Evolutionary conservation across 345 rosid genomes (phyloP).

Genomic region (Eucalyptus coolabah): DNA sequence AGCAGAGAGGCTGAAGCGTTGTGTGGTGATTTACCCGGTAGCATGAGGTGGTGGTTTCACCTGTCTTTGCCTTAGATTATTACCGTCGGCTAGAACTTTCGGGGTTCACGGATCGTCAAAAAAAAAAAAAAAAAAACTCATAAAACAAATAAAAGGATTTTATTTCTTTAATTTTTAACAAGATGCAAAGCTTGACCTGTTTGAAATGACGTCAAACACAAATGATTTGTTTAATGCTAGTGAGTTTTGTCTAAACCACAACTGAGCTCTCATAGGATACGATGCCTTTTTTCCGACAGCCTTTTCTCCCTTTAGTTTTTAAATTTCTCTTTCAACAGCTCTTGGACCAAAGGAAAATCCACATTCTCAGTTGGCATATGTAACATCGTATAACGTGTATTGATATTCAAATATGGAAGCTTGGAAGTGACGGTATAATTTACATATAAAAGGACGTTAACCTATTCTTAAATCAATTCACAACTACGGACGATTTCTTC

Average conservation of each 20-base stretch:
- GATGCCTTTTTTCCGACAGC: background rate
- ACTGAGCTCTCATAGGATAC: background rate
- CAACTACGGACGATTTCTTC: background rate
- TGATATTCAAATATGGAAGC: background rate
- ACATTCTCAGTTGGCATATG: background rate
- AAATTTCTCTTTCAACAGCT: background rate
- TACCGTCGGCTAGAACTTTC: no score
- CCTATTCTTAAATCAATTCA: background rate
- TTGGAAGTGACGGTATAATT: background rate
- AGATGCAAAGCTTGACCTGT: background rate
- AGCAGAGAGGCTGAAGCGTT: no score
- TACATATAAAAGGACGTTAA: background rate
- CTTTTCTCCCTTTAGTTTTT: background rate
- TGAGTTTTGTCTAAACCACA: background rate
- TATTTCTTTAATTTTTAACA: no score
- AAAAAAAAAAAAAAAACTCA: no score
- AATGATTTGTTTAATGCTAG: background rate
- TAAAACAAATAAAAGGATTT: no score
- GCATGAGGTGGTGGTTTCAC: no score
- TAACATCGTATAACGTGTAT: background rate
- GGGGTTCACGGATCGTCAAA: no score
- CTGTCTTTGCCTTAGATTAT: no score
- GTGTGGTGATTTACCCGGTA: no score
- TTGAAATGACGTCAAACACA: background rate
- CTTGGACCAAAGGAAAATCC: background rate